A percentile compares a stretch with the other conserved stretches of the same genome.
phyloP scores from a whole-genome alignment of 208 protist species.

The Sergeia podlipaevii region DNA sequence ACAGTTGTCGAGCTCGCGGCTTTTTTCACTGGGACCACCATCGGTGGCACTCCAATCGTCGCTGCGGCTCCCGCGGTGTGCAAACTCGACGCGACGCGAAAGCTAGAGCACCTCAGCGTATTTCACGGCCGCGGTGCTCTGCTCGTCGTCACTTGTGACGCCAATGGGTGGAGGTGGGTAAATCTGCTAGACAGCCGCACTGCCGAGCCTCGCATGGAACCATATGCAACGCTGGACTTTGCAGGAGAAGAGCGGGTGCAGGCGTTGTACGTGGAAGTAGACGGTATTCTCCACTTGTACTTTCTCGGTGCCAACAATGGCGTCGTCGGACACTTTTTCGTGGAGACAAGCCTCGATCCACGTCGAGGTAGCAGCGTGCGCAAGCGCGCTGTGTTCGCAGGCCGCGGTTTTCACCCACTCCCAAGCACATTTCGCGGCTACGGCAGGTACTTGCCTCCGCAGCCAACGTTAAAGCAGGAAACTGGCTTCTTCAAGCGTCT shows the following conservation, averaged over 20 bases:
- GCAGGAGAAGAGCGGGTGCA: constrained; percentile 54
- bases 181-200: constrained; percentile 67
- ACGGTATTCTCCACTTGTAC: constrained; percentile 72
- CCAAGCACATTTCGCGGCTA: constrained; percentile 69
- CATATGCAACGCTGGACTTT: constrained; percentile 68
- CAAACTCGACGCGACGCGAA: constrained; percentile 34
- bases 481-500: constrained; percentile 80
- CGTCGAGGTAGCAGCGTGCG: constrained; percentile 31
- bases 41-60: not conserved
- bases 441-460: constrained; percentile 48
- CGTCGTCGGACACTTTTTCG: constrained; percentile 59
- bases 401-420: constrained; percentile 28
- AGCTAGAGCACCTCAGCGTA: constrained; percentile 55
- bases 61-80: constrained; percentile 18
- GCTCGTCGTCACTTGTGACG: constrained; percentile 68
- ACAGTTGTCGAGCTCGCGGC: constrained; percentile 32
- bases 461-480: constrained; percentile 72
- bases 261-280: constrained; percentile 47
- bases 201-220: constrained; percentile 48
- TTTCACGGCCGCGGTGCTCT: constrained; percentile 44
- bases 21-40: constrained; percentile 12
- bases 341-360: constrained; percentile 43
- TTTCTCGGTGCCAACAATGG: constrained; percentile 53
- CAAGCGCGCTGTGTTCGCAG: constrained; percentile 28
- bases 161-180: constrained; percentile 81